Evolutionary conservation across 352 stramenopile genomes (phyloP), one percentile per base, ranked within the genome.

Genomic region (Vaucheria bursata): DNA sequence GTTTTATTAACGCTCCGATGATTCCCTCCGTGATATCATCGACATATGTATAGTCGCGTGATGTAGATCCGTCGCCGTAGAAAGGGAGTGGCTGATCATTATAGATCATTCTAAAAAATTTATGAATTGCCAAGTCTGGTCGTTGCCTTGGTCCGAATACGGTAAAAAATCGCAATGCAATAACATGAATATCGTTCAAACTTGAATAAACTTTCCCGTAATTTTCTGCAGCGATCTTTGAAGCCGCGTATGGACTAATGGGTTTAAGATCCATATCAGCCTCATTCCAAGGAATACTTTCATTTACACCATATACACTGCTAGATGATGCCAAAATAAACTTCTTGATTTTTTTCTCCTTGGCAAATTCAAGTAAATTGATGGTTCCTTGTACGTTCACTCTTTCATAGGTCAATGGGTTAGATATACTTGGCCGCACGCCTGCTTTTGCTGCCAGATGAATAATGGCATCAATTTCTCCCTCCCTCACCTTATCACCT

Each of bases 71-170:
- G 83, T 98, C 94, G 38, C 95, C 95, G 86, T 97, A 98, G 86
- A 98, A 92, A 75, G 98, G 90, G 45, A 99, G 97, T 49, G 91
- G 82, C 34, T 94, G 73, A 38, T 91, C 95, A 25, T 88, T 86
- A 25, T 87, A 92, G 25, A 98, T 92, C 40, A 91, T 87, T 83
- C 98, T 91, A 86, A 98, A 97, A 78, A 98, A 99, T 88, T 97
- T 98, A 88, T 97, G 98, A 36, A 94, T 93, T 5, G 95, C 95
- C 95, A 99, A 98, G 84, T 99, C 96, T 7, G 95, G 95, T 40
- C 96, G 87, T 7, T 95, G 95, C 8, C 93, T 86, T 12, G 89
- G 89, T 0, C 96, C 96, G 81, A 98, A 99, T 0, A 99, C 96
- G 6, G 96, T 99, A 86, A 99, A 99, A 86, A 99, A 99, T 29